Evolutionary conservation across 1,284 basidiomycete genomes (phyloP).

Genomic region (Omphalotus olearius): DNA sequence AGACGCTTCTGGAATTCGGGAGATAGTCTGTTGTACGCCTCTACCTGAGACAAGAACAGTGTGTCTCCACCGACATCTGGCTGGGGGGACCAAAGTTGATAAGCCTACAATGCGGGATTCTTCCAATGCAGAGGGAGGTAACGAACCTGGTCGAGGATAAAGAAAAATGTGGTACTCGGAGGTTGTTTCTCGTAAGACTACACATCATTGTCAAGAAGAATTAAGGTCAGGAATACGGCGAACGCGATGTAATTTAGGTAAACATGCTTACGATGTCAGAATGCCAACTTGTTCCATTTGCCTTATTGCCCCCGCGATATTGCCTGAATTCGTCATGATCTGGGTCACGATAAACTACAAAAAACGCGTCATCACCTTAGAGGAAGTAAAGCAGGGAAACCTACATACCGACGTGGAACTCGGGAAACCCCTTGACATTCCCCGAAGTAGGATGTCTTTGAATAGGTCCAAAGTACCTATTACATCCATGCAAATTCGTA

Average conservation of each 20-base stretch:
- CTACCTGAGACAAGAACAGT: conserved; percentile 54
- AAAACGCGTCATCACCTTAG: not conserved
- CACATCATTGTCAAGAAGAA: no score
- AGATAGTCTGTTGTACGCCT: conserved; percentile 68
- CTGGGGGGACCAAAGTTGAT: conserved; percentile 14
- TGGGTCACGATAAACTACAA: conserved; percentile 37
- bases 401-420: conserved; percentile 44
- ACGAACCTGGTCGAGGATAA: conserved; percentile 42
- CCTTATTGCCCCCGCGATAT: conserved; percentile 27
- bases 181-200: conserved; percentile 61
- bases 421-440: conserved; percentile 44
- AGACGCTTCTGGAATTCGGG: conserved; percentile 62
- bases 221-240: not conserved
- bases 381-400: not conserved
- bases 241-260: not conserved
- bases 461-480: conserved; percentile 52
- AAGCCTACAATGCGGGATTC: not conserved
- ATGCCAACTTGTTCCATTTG: conserved; percentile 32
- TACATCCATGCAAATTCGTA: not conserved
- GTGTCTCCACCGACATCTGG: conserved; percentile 50
- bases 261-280: conserved; percentile 34
- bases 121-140: no score
- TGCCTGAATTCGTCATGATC: conserved; percentile 28
- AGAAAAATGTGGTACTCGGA: conserved; percentile 57
- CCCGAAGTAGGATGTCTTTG: conserved; percentile 55